Base-by-base conservation (phyloP, 495 filamentous ascomycete genomes). In the Lasiosphaeris hirsuta region DNA sequence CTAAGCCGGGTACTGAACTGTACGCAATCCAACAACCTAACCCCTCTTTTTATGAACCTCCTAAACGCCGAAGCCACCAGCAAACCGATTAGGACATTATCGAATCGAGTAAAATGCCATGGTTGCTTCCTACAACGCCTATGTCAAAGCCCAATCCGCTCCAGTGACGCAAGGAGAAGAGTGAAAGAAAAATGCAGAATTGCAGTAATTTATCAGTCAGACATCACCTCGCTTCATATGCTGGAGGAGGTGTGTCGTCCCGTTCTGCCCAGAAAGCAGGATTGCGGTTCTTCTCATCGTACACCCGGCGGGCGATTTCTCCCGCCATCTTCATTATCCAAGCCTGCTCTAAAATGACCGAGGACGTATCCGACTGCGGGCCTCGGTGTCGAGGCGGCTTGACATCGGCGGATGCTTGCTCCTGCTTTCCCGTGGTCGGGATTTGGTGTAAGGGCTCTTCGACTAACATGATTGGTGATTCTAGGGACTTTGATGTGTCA, bases 241-340 rank as follows among this genome's bases (percentile, higher is more conserved):
- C 85, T 9, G 85, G 85, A 30, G 85, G 84, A 1, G 84, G 85
- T 7, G 71, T 66, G n/a, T 84, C 80, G 39, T 84, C 78, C 37
- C 66, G 69, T 51, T 75, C 81, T 30, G 71, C 75, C 73, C 70
- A 78, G 23, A 75, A 74, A 15, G 67, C 65, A 44, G 70, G 67
- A 56, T 77, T 76, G 56, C 78, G 75, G 62, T 74, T 70, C 66
- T 81, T 73, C 66, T 80, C 77, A 48, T 96, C 89, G 54, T 91
- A 85, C 59, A 93, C 87, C 30, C 88, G 87, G 61, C 87, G 81
- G 40, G 90, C 90, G 44, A 97, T 92, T 72, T 98, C 93, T 44
- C 83, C 83, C 6, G 93, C 92, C 72, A 98, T 88, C 74, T 92
- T 91, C 76, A 87, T 87, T 61, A 97, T 86, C 83, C 92, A 92